These are phyloP conservation scores for Paramecium octaurelia DNA, from an alignment of 73 alveolate genomes.

Conservation along the genomic window DNA sequence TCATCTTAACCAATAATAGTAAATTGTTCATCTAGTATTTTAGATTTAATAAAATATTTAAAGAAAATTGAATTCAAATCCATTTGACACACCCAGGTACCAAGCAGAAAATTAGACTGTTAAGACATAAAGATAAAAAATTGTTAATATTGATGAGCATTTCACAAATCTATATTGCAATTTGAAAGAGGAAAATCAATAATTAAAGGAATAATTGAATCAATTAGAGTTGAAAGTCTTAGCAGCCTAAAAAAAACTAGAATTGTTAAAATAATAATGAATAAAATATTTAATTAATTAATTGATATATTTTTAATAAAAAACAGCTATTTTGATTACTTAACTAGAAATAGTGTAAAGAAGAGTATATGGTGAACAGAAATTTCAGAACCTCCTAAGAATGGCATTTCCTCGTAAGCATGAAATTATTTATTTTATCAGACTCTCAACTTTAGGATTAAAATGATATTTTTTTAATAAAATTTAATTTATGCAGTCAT, in stretches of 20 bases:
- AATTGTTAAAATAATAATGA: neutral
- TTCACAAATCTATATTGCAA: neutral
- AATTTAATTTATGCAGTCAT: neutral
- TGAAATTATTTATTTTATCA: neutral
- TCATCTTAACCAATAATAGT: neutral
- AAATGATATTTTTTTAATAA: neutral
- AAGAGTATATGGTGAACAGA: neutral
- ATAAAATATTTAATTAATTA: neutral
- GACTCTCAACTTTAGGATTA: neutral
- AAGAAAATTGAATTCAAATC: neutral
- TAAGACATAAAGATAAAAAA: neutral
- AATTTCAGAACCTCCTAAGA: neutral
- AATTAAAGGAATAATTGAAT: neutral
- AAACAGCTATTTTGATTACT: neutral
- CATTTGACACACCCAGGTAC: neutral
- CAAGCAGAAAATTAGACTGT: neutral
- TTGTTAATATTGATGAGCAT: neutral
- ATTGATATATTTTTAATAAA: neutral
- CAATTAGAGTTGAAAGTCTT: neutral
- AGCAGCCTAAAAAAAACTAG: neutral
- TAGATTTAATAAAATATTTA: neutral
- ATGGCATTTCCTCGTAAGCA: neutral
- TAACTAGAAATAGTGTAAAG: neutral
- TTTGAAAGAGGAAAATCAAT: slow-evolving; percentile 7
- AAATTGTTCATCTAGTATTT: neutral